A percentile compares a stretch with the other conserved stretches of the same genome.
Evolutionary conservation across 129 eudicot genomes (phyloP).

Genomic region (Helianthus tuberosus): DNA sequence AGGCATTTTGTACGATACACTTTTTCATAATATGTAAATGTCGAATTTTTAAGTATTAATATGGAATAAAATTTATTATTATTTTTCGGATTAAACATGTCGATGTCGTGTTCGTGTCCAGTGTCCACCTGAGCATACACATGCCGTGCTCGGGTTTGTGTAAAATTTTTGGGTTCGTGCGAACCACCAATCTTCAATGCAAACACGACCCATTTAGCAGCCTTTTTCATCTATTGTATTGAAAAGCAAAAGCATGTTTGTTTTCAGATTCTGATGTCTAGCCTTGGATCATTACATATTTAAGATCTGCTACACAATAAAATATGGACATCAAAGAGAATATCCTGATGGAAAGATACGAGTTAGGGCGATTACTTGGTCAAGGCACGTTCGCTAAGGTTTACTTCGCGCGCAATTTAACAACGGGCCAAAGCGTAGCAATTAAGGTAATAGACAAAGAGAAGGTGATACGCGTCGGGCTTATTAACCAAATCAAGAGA

Average conservation of each 20-base stretch:
- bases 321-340: conserved; percentile 47
- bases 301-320: background rate
- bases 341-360: conserved; percentile 66
- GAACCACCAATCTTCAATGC: no score
- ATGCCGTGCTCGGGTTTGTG: no score
- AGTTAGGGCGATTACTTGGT: conserved; percentile 70
- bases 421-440: conserved; percentile 67
- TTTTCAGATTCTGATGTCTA: background rate
- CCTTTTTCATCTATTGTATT: background rate
- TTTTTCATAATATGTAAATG: no score
- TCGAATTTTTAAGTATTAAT: no score
- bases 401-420: conserved; percentile 50
- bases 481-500: no score
- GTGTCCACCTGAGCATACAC: no score
- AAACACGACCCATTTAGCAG: background rate
- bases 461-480: no score
- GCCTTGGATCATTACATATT: background rate
- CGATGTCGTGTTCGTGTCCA: no score
- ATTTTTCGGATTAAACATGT: no score
- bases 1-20: no score
- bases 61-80: no score
- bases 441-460: conserved; percentile 63
- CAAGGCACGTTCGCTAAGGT: conserved; percentile 87
- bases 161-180: no score
- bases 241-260: background rate